These are phyloP conservation scores for Teratosphaeria zuluensis DNA, from an alignment of 2,329 filamentous ascomycete species.

Conservation along the genomic window DNA sequence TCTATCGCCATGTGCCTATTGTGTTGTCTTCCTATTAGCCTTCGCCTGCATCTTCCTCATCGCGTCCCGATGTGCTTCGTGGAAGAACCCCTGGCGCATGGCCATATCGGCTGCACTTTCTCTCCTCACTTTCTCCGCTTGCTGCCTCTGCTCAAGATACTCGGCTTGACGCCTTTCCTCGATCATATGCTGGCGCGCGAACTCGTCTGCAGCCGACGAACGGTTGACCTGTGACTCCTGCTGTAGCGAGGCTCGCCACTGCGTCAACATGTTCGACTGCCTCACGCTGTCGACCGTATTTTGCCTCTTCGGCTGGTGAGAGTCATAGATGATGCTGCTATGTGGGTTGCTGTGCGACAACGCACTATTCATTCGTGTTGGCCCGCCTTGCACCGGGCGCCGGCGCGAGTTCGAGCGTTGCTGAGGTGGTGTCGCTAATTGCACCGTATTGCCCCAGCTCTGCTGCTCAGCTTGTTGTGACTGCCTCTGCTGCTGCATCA, in stretches of 20 bases:
- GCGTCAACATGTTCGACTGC: constrained; percentile 53
- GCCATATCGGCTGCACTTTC: constrained; percentile 60
- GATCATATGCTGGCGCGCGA: constrained; percentile 41
- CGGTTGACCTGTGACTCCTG: constrained; percentile 10
- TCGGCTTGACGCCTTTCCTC: constrained; percentile 55
- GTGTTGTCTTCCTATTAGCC: constrained; percentile 27
- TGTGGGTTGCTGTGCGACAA: not conserved
- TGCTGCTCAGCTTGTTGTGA: not conserved
- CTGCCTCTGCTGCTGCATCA: constrained; percentile 22
- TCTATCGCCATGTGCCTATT: not conserved
- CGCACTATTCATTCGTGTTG: not conserved
- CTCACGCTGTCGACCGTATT: constrained; percentile 34
- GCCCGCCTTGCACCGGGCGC: not conserved
- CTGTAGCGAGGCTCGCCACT: constrained; percentile 43
- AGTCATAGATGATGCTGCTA: constrained; percentile 28
- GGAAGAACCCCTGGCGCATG: constrained; percentile 65
- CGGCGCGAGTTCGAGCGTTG: not conserved
- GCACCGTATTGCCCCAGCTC: not conserved
- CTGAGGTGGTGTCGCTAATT: not conserved
- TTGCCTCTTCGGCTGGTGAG: constrained; percentile 45
- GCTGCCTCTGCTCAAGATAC: constrained; percentile 49
- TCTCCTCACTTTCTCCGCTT: constrained; percentile 46
- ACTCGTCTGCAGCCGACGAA: constrained; percentile 22
- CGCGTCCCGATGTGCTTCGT: constrained; percentile 67
- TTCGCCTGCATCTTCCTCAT: constrained; percentile 68